Evolutionary conservation across 257 asterid genomes (phyloP).

Genomic region (Henckelia pumila): DNA sequence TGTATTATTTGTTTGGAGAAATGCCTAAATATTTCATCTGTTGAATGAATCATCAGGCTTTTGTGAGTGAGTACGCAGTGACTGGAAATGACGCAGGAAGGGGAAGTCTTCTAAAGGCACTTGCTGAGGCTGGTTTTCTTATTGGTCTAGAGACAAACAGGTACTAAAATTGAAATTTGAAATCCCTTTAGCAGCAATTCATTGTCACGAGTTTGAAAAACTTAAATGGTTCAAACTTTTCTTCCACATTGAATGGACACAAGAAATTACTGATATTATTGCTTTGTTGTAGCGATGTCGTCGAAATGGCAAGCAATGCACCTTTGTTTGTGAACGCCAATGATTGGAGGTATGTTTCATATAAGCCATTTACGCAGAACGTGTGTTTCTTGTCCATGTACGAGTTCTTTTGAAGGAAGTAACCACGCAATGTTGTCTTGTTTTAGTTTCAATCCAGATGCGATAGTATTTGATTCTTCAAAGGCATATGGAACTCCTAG

Average conservation of each 20-base stretch:
- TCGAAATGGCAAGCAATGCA: slow-evolving; percentile 91
- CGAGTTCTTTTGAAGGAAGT: slow-evolving; percentile 1
- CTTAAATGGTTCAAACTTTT: neutral
- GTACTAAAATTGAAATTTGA: slow-evolving; percentile 33
- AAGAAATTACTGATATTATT: neutral
- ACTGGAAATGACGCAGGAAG: slow-evolving; percentile 72
- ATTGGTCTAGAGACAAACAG: slow-evolving; percentile 79
- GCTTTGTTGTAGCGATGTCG: slow-evolving; percentile 59
- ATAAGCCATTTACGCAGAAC: neutral
- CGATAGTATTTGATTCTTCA: slow-evolving; percentile 83
- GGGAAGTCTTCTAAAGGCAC: slow-evolving; percentile 78
- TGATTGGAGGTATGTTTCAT: slow-evolving; percentile 50
- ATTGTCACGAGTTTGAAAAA: neutral
- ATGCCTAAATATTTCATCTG: slow-evolving; percentile 17
- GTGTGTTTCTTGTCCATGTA: neutral
- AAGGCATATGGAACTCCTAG: slow-evolving; percentile 76
- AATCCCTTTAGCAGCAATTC: neutral
- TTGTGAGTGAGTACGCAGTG: slow-evolving; percentile 91
- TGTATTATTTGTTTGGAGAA: slow-evolving; percentile 1
- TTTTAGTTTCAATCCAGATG: slow-evolving; percentile 80
- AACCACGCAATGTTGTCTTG: neutral
- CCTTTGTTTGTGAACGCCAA: slow-evolving; percentile 79
- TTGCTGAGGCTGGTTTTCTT: slow-evolving; percentile 85
- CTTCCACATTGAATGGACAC: neutral
- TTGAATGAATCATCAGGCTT: slow-evolving; percentile 50